Evolutionary conservation across 768 basidiomycete genomes (phyloP), one percentile per base, ranked within the genome.

Genomic region (Omphalotus guepiniiformis): DNA sequence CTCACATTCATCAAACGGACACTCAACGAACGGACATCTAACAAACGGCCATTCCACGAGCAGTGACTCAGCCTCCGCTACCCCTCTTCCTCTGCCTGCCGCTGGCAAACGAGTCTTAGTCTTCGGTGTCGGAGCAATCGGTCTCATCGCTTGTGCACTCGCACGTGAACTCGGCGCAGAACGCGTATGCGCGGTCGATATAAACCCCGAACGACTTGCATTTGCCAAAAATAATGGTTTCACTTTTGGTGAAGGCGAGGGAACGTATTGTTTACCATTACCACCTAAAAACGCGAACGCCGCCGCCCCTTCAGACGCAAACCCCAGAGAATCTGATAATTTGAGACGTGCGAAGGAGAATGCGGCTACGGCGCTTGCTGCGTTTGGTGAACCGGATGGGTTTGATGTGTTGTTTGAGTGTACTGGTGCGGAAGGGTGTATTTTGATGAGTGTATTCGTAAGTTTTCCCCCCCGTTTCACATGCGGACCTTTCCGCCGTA

Each of bases 351-450:
- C 83, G n/a, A 80, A 79, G 63, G 80, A 82, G 49, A 76, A 66
- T 53, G 71, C 78, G 6, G 63, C 69, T 34, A 58, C 63, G 6
- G 75, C 79, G 5, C 70, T 91, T 48, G 58, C 68, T 40, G 63
- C 72, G 44, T 88, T 90, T 59, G 70, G 65, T 50, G 67, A 75
- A 50, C 71, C 72, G 19, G 83, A 90, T 22, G 95, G 95, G 25
- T 95, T 92, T 67, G 93, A 96, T 63, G 73, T 89, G 59, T 85
- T 97, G 40, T 89, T 94, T 59, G 94, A 98, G 65, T 98, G 94
- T 67, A 93, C 93, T 11, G 94, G 94, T 52, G 92, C 91, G 2
- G 93, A 95, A 64, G 75, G 82, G 28, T 91, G 88, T 60, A 91
- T 95, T 60, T 92, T 95, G 62, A 84, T 90, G 81, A 85, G 88